phyloP scores from a whole-genome alignment of 148 eudicot genomes.

The Camellia japonica region DNA sequence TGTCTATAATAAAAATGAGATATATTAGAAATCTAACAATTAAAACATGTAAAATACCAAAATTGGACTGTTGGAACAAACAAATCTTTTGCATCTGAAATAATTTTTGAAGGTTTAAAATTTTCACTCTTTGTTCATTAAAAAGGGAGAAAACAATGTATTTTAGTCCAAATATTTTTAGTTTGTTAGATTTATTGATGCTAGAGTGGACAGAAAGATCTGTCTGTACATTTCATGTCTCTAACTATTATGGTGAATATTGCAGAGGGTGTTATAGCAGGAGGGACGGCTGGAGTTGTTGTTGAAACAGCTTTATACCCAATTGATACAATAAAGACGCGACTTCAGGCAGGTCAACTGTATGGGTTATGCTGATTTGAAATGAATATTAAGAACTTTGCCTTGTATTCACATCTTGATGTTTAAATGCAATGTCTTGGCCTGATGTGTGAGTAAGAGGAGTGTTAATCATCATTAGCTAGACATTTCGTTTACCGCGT shows the following conservation, averaged over 20 bases:
- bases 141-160: background rate
- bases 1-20: background rate
- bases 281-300: slow-evolving; percentile 92
- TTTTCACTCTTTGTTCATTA: background rate
- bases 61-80: background rate
- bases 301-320: slow-evolving; percentile 95
- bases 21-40: background rate
- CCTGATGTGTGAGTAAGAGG: background rate
- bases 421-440: slow-evolving; percentile 9
- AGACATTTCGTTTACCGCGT: background rate
- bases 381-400: slow-evolving; percentile 3
- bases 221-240: background rate
- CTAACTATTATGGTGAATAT: slow-evolving; percentile 12
- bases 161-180: background rate
- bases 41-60: background rate
- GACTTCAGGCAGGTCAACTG: slow-evolving; percentile 74
- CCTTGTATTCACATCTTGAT: background rate
- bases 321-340: slow-evolving; percentile 92
- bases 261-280: slow-evolving; percentile 93
- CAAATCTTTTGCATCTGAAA: background rate
- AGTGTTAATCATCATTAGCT: background rate
- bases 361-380: background rate
- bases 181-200: background rate
- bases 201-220: background rate
- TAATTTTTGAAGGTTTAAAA: background rate